Evolutionary conservation across 176 grass and related monocot genomes (phyloP), one percentile per base, ranked within the genome.

Genomic region (Poa annua): DNA sequence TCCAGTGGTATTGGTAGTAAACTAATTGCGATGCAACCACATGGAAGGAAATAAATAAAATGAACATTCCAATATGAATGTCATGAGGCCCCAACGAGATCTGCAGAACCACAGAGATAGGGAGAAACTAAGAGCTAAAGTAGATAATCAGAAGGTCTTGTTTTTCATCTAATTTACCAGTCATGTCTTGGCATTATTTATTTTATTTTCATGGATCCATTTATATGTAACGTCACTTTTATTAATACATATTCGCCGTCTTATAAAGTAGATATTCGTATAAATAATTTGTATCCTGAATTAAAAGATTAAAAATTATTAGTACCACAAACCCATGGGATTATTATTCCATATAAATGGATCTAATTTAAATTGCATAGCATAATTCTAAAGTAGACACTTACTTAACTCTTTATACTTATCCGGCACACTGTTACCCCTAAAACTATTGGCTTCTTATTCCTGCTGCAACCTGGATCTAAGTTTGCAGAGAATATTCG

Each of bases 1-100:
- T 85, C 74, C 78, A 73, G 13, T 57, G 26, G 24, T 49, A 48
- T 29, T 67, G 8, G 22, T 44, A 79, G 48, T 68, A 75, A 80
- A 74, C 12, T 78, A 82, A 44, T 0, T 53, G 50, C 3, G 48
- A 33, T 6, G 56, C 20, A 54, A 1, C 41, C 52, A 53, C 50
- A 59, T 51, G 47, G 77, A 61, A 64, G 44, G 13, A 36, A 71
- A 65, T 48, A 38, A 66, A 6, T 38, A 38, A 71, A 82, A 64
- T 54, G 34, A 36, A 77, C 24, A 74, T 11, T 64, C 34, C 5
- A 20, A 32, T 68, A 71, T 2, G 73, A 22, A 60, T 71, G 77
- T 62, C 39, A 19, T 47, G 59, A 47, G 74, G 20, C 33, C 55
- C 69, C 24, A 82, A 38, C 1, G 47, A 75, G 11, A 75, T 68